Evolutionary conservation across 2,329 filamentous ascomycete species (phyloP).

Genomic region (Colletotrichum spaethianum): DNA sequence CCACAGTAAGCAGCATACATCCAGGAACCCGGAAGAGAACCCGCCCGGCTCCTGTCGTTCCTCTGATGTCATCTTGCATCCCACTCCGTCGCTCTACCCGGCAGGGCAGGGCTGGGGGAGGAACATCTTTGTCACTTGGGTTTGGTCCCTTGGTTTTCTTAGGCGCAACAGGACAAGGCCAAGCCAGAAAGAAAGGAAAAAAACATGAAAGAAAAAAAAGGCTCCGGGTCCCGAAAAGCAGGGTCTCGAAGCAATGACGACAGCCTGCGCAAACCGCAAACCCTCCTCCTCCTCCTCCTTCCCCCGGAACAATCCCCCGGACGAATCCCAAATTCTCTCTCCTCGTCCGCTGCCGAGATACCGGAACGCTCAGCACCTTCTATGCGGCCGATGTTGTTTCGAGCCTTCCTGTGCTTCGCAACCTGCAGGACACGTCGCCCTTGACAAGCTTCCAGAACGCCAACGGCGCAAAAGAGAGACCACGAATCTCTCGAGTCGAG

Average conservation of each 20-base stretch:
- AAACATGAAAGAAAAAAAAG: neutral
- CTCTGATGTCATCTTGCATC: constrained; percentile 40
- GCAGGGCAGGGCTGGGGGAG: constrained; percentile 5
- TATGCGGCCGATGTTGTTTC: neutral
- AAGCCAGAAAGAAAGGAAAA: neutral
- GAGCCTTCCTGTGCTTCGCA: neutral
- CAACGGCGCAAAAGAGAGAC: no score
- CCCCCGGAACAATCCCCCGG: constrained; percentile 26
- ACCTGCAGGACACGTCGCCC: neutral
- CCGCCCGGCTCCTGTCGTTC: constrained; percentile 16
- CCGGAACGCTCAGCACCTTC: neutral
- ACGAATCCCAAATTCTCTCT: neutral
- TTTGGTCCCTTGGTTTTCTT: constrained; percentile 33
- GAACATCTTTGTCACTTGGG: neutral
- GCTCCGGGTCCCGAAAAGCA: constrained; percentile 4
- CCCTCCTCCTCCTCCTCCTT: neutral
- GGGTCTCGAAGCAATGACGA: constrained; percentile 11
- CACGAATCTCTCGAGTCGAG: neutral
- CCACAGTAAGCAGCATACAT: neutral
- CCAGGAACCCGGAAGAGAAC: neutral
- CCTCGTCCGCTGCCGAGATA: neutral
- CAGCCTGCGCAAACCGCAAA: neutral
- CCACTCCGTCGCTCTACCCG: neutral
- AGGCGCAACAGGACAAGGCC: neutral
- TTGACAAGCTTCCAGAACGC: constrained; percentile 10